Base-by-base conservation (phyloP, 2,329 filamentous ascomycete genomes). In the Cadophora malorum region DNA sequence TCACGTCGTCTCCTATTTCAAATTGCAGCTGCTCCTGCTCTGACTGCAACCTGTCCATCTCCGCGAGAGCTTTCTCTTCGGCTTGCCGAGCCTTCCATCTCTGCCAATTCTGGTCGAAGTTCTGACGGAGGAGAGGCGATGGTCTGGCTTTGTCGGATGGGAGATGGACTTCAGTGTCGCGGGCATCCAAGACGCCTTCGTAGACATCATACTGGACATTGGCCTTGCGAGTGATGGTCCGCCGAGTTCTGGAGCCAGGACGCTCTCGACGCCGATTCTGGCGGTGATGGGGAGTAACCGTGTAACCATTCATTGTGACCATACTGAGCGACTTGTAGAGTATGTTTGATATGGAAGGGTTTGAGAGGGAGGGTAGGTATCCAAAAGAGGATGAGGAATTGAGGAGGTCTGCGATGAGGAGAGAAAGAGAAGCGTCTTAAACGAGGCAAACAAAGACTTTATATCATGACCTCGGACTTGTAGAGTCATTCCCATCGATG, bases 191-290 rank as follows among this genome's bases (percentile, higher is more conserved):
- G 14, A 76, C 64, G 4, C 72, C 73, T 70, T 77, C 75, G 23
- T 67, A 60, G 58, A 64, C 70, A 41, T 77, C 75, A 31, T 67
- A 60, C 52, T 71, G 67, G 8, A 74, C 62, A 55, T 67, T 72
- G 16, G 70, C 66, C 63, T 75, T 76, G 55, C 75, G 72, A 47
- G 69, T 72, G 12, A 74, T 68, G 9, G 71, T 72, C n/a, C 75
- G 72, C 52, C 75, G 75, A 49, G 75, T 72, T 16, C 76, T 67
- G 16, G 75, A 75, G 45, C 76, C 75, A 35, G 76, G 76, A 47
- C 76, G 71, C 68, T 78, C 75, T 62, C 76, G 69, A 33, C 75
- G 74, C 28, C 75, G 67, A 21, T 77, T 77, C 58, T 74, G 74
- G 25, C 75, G 75, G 52, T 76, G 75, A 38, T 76, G 68, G 0